These are phyloP conservation scores for Metschnikowia baotianmanensis DNA, from an alignment of 805 yeast species.

Conservation along the genomic window DNA sequence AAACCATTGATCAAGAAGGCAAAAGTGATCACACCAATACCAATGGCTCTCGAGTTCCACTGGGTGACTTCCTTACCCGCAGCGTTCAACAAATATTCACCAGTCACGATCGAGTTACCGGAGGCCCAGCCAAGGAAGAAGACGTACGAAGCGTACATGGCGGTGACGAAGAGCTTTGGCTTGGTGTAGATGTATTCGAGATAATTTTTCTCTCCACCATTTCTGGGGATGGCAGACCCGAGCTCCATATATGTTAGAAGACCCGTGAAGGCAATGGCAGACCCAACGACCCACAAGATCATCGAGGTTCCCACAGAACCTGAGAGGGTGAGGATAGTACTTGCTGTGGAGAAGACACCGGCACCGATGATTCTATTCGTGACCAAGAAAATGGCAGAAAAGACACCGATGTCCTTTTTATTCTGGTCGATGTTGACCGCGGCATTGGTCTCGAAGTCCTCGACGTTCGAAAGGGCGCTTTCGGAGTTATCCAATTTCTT, in stretches of 20 bases:
- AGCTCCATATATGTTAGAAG: conserved; percentile 71
- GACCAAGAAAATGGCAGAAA: conserved; percentile 34
- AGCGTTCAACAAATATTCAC: conserved; percentile 73
- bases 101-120: conserved; percentile 77
- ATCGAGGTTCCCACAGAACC: conserved; percentile 75
- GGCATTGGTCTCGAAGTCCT: conserved; percentile 17
- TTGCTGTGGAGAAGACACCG: conserved; percentile 22
- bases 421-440: conserved; percentile 43
- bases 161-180: conserved; percentile 64
- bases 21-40: conserved; percentile 69
- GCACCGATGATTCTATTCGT: conserved; percentile 24
- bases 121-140: conserved; percentile 84
- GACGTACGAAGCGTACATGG: conserved; percentile 62
- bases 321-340: conserved; percentile 26
- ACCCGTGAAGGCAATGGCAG: conserved; percentile 54
- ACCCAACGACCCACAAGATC: conserved; percentile 73
- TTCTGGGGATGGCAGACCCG: conserved; percentile 72
- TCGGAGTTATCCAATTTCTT: conserved; percentile 13
- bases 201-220: conserved; percentile 86
- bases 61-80: conserved; percentile 64
- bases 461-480: conserved; percentile 7
- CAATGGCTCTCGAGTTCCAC: conserved; percentile 79
- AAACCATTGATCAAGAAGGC: conserved; percentile 62
- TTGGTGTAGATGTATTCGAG: conserved; percentile 66
- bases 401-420: conserved; percentile 42